Conservation (phyloP, 139 green algal genomes). For the Asterochloris sp. region DNA sequence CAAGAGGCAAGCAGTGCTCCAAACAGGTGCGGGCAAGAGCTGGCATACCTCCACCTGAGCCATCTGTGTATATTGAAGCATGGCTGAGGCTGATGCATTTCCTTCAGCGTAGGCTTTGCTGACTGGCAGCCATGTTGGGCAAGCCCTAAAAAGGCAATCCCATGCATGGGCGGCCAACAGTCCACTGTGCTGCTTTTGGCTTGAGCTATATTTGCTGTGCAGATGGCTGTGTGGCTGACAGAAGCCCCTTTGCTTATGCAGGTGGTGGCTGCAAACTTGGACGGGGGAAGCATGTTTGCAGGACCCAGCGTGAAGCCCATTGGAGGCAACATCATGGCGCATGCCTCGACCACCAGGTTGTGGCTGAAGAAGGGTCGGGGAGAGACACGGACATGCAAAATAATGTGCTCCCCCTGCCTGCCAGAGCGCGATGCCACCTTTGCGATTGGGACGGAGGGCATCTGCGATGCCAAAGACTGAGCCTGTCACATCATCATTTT, state of each 20-base stretch:
- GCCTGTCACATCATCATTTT: not conserved
- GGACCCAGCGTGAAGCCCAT: conserved; percentile 94
- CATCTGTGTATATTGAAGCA: too few relatives aligned
- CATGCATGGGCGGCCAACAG: too few relatives aligned
- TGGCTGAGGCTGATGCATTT: too few relatives aligned
- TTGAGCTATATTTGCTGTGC: not conserved
- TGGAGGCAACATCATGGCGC: conserved; percentile 99
- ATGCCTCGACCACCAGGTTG: conserved; percentile 96
- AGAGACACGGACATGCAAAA: conserved; percentile 77
- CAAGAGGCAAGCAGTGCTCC: too few relatives aligned
- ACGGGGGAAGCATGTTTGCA: conserved; percentile 89
- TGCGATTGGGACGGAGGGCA: conserved; percentile 73
- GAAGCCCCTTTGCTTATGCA: not conserved
- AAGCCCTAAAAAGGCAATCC: too few relatives aligned
- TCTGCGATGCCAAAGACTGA: conserved; percentile 87
- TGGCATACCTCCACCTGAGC: too few relatives aligned
- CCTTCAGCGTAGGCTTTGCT: too few relatives aligned
- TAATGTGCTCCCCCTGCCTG: conserved; percentile 87
- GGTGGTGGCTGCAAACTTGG: conserved; percentile 50
- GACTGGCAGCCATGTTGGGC: too few relatives aligned
- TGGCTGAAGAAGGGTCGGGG: conserved; percentile 87
- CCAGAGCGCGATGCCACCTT: conserved; percentile 94
- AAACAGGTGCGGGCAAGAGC: too few relatives aligned
- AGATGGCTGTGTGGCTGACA: not conserved
- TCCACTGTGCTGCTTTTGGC: too few relatives aligned